These are phyloP conservation scores for Clarireedia hainanense DNA, from an alignment of 2,329 filamentous ascomycete species.

Conservation along the genomic window DNA sequence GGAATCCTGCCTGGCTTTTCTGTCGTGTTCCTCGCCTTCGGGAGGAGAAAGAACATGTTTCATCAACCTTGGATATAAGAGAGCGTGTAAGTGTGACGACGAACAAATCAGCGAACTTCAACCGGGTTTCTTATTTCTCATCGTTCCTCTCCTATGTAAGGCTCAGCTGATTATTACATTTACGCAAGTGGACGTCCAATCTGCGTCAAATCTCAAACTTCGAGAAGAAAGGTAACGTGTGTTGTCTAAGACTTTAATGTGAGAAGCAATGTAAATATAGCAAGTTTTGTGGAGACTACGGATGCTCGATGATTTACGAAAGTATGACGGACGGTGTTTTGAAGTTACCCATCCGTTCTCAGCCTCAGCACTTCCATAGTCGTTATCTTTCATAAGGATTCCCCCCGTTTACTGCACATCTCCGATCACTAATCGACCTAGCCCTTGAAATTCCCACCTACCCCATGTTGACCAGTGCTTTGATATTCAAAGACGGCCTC, in stretches of 20 bases:
- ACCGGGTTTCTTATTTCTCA: too few species aligned
- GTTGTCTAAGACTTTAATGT: background rate
- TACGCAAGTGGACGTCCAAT: too few species aligned
- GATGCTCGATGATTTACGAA: background rate
- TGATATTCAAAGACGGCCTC: background rate
- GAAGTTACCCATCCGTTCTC: background rate
- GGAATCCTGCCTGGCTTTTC: too few species aligned
- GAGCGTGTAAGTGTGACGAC: too few species aligned
- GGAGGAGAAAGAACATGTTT: too few species aligned
- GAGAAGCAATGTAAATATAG: background rate
- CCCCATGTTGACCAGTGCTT: background rate
- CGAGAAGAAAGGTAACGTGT: too few species aligned
- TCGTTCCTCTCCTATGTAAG: too few species aligned
- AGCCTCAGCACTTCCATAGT: background rate
- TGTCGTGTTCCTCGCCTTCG: too few species aligned
- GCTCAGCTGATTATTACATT: too few species aligned
- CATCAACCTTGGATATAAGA: too few species aligned
- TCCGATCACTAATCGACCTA: background rate
- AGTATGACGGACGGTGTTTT: background rate
- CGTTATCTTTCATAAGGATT: background rate
- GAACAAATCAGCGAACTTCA: too few species aligned
- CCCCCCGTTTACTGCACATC: background rate
- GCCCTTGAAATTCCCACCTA: background rate
- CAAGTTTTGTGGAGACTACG: background rate
- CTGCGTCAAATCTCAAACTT: too few species aligned